phyloP scores from a whole-genome alignment of 2,329 filamentous ascomycete species.

The Hypoxylon sp. region DNA sequence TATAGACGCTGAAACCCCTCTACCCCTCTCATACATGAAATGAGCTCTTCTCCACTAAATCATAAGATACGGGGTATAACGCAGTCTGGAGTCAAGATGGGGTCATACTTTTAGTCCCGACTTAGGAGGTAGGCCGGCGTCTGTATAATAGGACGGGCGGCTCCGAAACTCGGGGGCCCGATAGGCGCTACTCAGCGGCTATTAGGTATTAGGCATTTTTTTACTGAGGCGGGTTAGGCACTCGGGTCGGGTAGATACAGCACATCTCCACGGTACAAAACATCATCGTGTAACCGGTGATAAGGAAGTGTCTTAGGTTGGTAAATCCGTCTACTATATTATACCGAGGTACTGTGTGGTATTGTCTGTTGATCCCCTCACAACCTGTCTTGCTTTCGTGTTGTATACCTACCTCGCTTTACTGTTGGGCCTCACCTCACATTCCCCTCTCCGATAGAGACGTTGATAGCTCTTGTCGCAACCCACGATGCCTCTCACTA shows the following conservation, averaged over 20 bases:
- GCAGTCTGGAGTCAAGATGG: not conserved
- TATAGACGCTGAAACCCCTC: not conserved
- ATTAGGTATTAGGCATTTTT: constrained; percentile 31
- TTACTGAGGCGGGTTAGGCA: constrained; percentile 29
- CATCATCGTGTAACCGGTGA: not conserved
- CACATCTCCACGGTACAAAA: constrained; percentile 11
- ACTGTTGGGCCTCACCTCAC: not conserved
- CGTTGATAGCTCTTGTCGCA: not conserved
- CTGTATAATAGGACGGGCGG: constrained; percentile 12
- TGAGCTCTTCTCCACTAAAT: not conserved
- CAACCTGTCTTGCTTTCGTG: not conserved
- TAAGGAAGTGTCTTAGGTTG: not conserved
- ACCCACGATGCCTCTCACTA: constrained; percentile 60
- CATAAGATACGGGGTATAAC: not conserved
- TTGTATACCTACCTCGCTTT: not conserved
- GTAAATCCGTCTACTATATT: not conserved
- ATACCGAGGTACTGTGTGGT: not conserved
- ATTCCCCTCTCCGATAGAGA: not conserved
- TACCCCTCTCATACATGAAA: not conserved
- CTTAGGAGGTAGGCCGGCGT: constrained; percentile 1
- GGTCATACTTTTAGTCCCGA: constrained; percentile 37
- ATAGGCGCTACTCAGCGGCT: constrained; percentile 27
- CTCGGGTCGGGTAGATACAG: constrained; percentile 25
- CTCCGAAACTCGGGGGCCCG: constrained; percentile 38
- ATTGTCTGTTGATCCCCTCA: not conserved